These are phyloP conservation scores for Phaffia rhodozyma DNA, from an alignment of 1,284 basidiomycete species.

Conservation along the genomic window DNA sequence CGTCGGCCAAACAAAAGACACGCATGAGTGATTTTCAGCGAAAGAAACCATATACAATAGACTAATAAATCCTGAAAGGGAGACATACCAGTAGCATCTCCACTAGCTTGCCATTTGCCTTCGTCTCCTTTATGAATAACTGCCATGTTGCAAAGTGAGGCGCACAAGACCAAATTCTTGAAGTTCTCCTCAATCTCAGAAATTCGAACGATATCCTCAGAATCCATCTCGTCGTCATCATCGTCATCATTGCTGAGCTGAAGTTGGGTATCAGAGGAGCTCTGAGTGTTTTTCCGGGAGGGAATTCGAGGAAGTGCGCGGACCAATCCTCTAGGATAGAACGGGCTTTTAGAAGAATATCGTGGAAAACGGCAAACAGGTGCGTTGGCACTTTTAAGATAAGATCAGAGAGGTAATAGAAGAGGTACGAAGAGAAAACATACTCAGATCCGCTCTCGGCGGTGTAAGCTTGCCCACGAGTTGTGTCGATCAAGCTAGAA, in stretches of 20 bases:
- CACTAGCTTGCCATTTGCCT: constrained; percentile 52
- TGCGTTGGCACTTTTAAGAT: neutral
- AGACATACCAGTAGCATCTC: constrained; percentile 47
- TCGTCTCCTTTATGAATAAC: constrained; percentile 34
- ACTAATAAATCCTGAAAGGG: neutral
- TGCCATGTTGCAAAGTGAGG: constrained; percentile 41
- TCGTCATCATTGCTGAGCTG: constrained; percentile 13
- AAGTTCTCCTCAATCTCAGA: constrained; percentile 32
- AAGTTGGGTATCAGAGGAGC: constrained; percentile 2
- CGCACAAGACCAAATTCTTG: constrained; percentile 35
- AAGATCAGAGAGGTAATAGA: neutral
- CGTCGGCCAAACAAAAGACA: constrained; percentile 16
- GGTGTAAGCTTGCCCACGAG: constrained; percentile 32
- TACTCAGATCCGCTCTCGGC: constrained; percentile 34
- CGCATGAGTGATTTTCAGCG: neutral
- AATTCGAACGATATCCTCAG: constrained; percentile 24
- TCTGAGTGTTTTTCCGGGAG: neutral
- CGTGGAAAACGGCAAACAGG: constrained; percentile 4
- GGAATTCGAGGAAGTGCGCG: constrained; percentile 18
- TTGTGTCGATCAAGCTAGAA: constrained; percentile 19
- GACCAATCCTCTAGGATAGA: constrained; percentile 37
- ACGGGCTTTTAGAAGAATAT: constrained; percentile 24
- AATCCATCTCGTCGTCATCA: constrained; percentile 23
- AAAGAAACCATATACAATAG: neutral
- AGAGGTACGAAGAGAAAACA: neutral